Evolutionary conservation across 192 early-diverging fungal genomes (phyloP).

Genomic region (Linnemannia elongata): DNA sequence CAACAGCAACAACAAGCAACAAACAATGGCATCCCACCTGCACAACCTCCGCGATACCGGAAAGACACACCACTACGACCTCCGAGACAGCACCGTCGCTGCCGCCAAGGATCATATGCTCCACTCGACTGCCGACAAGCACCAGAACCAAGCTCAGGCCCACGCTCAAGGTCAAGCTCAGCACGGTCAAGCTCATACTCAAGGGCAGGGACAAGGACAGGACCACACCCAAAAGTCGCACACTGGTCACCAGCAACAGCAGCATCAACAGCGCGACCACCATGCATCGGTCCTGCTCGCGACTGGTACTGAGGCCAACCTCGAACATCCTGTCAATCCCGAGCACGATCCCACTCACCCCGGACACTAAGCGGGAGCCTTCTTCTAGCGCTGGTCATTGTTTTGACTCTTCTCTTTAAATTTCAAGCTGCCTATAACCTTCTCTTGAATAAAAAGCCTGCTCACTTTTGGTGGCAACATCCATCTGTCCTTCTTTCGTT

Average conservation of each 20-base stretch:
- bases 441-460: background rate
- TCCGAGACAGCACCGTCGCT: conserved; percentile 37
- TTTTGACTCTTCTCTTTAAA: background rate
- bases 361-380: background rate
- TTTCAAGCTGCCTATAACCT: background rate
- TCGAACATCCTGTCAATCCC: conserved; percentile 42
- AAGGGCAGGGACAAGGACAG: background rate
- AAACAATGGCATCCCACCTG: conserved; percentile 22
- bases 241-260: background rate
- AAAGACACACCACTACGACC: conserved; percentile 18
- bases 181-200: background rate
- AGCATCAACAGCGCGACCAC: background rate
- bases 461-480: background rate
- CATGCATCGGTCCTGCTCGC: conserved; percentile 17
- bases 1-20: too few relatives aligned
- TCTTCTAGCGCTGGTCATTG: background rate
- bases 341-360: conserved; percentile 11
- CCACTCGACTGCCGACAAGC: background rate
- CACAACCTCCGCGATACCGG: background rate
- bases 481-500: background rate
- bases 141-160: background rate
- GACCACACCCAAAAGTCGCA: conserved; percentile 6
- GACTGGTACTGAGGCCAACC: conserved; percentile 31
- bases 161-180: conserved; percentile 5
- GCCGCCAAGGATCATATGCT: background rate